A percentile compares a stretch with the other conserved stretches of the same genome.
phyloP scores from a whole-genome alignment of 176 grass and related monocot species.

The Cocos nucifera region DNA sequence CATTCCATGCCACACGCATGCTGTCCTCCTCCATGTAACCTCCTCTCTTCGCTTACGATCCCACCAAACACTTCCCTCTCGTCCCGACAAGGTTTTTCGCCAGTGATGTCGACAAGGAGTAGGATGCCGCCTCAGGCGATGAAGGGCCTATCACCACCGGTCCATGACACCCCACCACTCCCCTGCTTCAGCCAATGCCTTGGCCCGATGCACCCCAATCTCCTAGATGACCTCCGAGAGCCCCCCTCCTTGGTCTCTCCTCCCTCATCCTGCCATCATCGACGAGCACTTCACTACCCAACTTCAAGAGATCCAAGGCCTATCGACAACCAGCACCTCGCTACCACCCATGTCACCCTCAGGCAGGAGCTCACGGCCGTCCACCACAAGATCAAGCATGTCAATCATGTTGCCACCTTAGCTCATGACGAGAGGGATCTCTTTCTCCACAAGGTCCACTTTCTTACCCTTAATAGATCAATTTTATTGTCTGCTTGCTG shows the following conservation, averaged over 20 bases:
- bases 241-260: not conserved
- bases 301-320: slow-evolving; percentile 64
- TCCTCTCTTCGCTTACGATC: no score
- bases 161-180: slow-evolving; percentile 22
- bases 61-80: slow-evolving; percentile 25
- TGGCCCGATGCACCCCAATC: slow-evolving; percentile 1
- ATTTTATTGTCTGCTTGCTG: not conserved
- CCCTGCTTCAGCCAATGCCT: slow-evolving; percentile 16
- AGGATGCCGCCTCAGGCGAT: slow-evolving; percentile 16
- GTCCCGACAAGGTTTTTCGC: slow-evolving; percentile 17
- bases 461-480: not conserved
- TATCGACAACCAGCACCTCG: slow-evolving; percentile 85
- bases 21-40: no score
- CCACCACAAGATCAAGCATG: slow-evolving; percentile 56
- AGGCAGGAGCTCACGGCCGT: slow-evolving; percentile 66
- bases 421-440: slow-evolving; percentile 55
- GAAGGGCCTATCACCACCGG: slow-evolving; percentile 9
- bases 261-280: slow-evolving; percentile 27
- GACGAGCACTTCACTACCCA: slow-evolving; percentile 71
- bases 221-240: slow-evolving; percentile 2
- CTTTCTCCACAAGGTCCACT: slow-evolving; percentile 57
- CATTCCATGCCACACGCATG: no score
- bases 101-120: not conserved
- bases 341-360: slow-evolving; percentile 78
- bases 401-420: slow-evolving; percentile 27